Evolutionary conservation across 1,139 yeast species (phyloP), one percentile per base, ranked within the genome.

Genomic region (Meyerozyma carpophila): DNA sequence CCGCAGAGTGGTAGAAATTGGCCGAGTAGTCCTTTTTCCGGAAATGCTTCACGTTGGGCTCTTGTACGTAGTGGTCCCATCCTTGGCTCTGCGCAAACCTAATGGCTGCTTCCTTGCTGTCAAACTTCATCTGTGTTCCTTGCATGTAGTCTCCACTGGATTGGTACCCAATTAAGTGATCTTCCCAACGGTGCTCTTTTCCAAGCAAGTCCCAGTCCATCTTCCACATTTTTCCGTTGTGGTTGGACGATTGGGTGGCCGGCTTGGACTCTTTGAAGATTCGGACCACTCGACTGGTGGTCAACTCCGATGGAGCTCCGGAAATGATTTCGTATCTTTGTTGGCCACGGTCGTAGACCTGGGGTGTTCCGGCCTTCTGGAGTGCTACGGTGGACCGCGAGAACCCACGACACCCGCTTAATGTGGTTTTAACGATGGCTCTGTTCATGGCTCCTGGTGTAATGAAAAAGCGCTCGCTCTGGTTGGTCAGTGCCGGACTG

Each of bases 131-230:
- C 57, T 76, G 77, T n/a, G 93, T 83, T 25, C 86, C 90, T 69
- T 87, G 95, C 94, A 88, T 84, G 65, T 81, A 83, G 63, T 88
- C 96, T 28, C 87, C 81, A 39, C 87, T 73, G 32, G 88, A 79
- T 56, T 87, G 91, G 72, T 86, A 88, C 14, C 96, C 96, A 67
- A 87, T 88, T 58, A 87, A 71, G 58, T 87, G 94, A 64, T 88
- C 87, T 62, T 87, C 95, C 95, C 95, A 88, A 61, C 95, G 73
- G 69, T 87, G 82, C 36, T 86, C 89, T 56, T 84, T 80, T 40
- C 83, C 83, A 46, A 84, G 69, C 37, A 85, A 78, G 58, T 88
- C 95, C 93, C 94, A 88, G 65, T 88, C 95, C 50, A 88, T 61
- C 58, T 79, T 80, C 96, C 96, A 88, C 54, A 66, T 68, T 50